Base-by-base conservation (phyloP, 2,329 filamentous ascomycete genomes). In the Orbilia oligospora region DNA sequence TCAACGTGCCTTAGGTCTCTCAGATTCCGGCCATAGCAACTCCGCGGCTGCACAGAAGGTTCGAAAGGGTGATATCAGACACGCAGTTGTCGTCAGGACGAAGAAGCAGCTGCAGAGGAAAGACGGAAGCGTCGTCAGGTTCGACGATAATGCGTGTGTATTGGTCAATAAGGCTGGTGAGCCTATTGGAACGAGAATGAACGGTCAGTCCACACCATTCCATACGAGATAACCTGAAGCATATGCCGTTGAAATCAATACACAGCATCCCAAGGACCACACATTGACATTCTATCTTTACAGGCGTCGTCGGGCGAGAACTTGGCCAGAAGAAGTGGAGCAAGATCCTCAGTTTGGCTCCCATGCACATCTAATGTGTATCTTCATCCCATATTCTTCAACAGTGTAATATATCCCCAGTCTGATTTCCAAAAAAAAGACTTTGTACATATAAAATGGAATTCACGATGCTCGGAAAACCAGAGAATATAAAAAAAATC, bases 91-190 rank as follows among this genome's bases (percentile, higher is more conserved):
- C 27, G 97, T 99, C 76, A 92, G 96, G 80, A 97, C 95, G 44
- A 90, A 87, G 83, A 97, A 98, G 87, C 92, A 94, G 86, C 89
- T 92, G 79, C 93, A 96, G 85, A 89, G 96, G 80, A 90, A 90
- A 36, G 96, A 99, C 86, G 96, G 96, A 66, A 94, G 91, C 83
- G 90, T 96, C 56, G 91, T 99, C 81, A 91, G 91, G 82, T 99
- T 99, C 85, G 96, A 97, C 85, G 96, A 99, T 86, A 99, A 99
- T 85, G 96, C 96, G 58, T 99, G 96, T 84, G 96, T 99, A 55
- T 87, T 99, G 81, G 92, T 99, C 85, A 98, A 97, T 87, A 99
- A 98, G 89, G 89, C 93, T 9, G 97, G 96, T 51, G 96, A 99
- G 84, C 96, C 96, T 24, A 93, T 99, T 82, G 96, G 96, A 66